Conservation (phyloP, 2,329 filamentous ascomycete species). For the Beauveria pseudobassiana region DNA sequence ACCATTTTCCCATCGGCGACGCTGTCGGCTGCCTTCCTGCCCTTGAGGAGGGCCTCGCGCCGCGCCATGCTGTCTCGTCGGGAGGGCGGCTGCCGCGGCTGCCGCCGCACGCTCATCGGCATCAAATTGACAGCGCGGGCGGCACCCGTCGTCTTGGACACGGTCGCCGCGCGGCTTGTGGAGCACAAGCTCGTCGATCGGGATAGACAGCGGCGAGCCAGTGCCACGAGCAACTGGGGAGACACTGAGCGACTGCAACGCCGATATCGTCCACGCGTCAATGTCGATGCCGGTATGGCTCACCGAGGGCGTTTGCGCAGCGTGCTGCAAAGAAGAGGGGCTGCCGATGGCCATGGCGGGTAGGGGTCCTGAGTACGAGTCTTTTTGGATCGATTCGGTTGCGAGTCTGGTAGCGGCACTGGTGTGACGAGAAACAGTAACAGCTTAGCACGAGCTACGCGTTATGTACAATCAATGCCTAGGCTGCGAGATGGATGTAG, state of each 20-base stretch:
- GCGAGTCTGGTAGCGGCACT: not conserved
- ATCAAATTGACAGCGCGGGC: constrained; percentile 16
- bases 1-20: constrained; percentile 95
- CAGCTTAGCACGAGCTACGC: not conserved
- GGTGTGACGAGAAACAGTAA: not conserved
- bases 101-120: constrained; percentile 18
- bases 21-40: constrained; percentile 79
- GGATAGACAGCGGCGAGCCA: constrained; percentile 62
- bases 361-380: not conserved
- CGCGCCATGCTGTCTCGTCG: constrained; percentile 48
- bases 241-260: constrained; percentile 47
- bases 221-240: constrained; percentile 51
- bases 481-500: not conserved
- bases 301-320: constrained; percentile 15
- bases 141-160: constrained; percentile 10
- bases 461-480: not conserved
- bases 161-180: constrained; percentile 9
- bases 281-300: constrained; percentile 42
- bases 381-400: not conserved
- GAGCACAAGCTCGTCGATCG: constrained; percentile 54
- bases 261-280: constrained; percentile 58
- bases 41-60: constrained; percentile 73
- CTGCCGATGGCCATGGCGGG: constrained; percentile 44
- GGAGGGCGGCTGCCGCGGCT: constrained; percentile 36
- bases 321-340: constrained; percentile 41